These are phyloP conservation scores for Ogataea hybrid DNA, from an alignment of 1,139 yeast genomes.

Conservation along the genomic window DNA sequence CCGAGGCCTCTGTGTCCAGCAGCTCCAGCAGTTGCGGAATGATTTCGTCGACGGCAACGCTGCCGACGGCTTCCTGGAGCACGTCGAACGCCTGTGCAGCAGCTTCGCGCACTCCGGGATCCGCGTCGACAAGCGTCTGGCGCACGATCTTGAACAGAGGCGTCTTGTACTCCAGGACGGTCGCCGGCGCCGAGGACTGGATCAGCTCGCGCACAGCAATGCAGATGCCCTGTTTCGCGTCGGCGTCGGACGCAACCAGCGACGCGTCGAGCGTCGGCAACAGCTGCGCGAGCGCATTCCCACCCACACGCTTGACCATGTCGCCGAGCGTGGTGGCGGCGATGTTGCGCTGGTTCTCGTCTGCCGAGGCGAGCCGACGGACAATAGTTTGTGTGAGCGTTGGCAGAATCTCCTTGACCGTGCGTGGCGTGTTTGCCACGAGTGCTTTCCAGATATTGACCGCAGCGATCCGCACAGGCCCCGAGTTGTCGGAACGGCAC, in stretches of 20 bases:
- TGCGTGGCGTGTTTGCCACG: conserved; percentile 93
- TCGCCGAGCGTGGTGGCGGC: conserved; percentile 97
- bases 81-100: conserved; percentile 92
- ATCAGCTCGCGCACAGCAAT: conserved; percentile 87
- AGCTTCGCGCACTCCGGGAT: conserved; percentile 76
- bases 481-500: conserved; percentile 89
- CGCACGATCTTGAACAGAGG: conserved; percentile 74
- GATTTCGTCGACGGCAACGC: conserved; percentile 81
- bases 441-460: conserved; percentile 96
- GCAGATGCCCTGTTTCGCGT: conserved; percentile 94
- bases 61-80: conserved; percentile 79
- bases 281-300: conserved; percentile 78
- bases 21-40: conserved; percentile 77
- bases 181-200: conserved; percentile 65
- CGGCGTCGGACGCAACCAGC: conserved; percentile 60
- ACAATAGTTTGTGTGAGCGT: conserved; percentile 79
- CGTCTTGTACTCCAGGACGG: conserved; percentile 63
- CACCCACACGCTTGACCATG: conserved; percentile 91
- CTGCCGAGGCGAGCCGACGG: conserved; percentile 75
- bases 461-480: conserved; percentile 87
- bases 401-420: conserved; percentile 92
- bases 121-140: conserved; percentile 73
- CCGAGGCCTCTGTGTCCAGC: conserved; percentile 65
- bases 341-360: conserved; percentile 75
- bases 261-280: conserved; percentile 82